Evolutionary conservation across 768 basidiomycete genomes (phyloP), one percentile per base, ranked within the genome.

Genomic region (Xerocomellus intermedius): DNA sequence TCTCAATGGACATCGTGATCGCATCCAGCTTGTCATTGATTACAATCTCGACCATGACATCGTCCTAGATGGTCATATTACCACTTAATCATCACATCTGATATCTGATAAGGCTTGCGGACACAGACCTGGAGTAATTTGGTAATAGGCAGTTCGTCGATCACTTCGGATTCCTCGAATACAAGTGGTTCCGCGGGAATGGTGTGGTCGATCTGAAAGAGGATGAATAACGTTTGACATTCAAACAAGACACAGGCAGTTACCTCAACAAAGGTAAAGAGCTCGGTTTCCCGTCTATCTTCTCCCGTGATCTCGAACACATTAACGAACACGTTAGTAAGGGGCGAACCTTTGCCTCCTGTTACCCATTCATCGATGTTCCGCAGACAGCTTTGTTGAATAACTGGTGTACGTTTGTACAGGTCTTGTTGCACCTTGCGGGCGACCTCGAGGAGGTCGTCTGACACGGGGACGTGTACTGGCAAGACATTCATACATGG

Each of bases 401-500:
- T 59, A n/a, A 71, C 57, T 12, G 75, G 63, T 16, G 75, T 71
- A 39, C 79, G 73, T 24, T 35, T 64, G 39, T 62, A 65, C 28
- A 80, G 66, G 48, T 76, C 75, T 8, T 65, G 57, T 41, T 74
- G 70, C 22, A 79, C 69, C 5, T 42, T 51, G 43, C 59, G 62
- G 2, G 76, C 73, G 16, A 73, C 59, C 8, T 68, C 65, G 9
- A 75, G 50, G 3, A 48, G 57, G 58, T 43, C 57, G 37, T 21
- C 59, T 33, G 21, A 65, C 17, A 54, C 59, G 6, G 60, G 42
- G 9, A 78, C 63, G 50, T 67, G 63, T 45, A 79, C 58, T 24
- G 78, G 77, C 19, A 79, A 54, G 9, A 77, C 69, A 52, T 80
- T 79, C 64, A 77, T 69, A 56, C 76, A 78, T n/a, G 79, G 77